phyloP scores from a whole-genome alignment of 441 rosid species.

The Populus hybrid region DNA sequence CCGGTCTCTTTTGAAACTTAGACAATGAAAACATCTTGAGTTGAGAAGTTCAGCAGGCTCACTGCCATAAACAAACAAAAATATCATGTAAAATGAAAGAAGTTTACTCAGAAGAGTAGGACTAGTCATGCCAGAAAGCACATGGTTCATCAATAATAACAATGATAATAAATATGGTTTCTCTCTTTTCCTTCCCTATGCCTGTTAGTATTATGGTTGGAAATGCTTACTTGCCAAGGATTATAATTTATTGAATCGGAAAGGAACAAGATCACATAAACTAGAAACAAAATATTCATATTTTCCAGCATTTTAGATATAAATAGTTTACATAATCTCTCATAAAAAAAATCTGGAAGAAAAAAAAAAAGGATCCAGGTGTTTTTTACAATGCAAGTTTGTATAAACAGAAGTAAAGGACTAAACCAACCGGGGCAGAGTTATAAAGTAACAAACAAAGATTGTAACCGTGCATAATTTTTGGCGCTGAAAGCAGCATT shows the following conservation, averaged over 20 bases:
- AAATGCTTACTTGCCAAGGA: too few species aligned
- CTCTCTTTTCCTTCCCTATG: not conserved
- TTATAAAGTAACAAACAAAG: not conserved
- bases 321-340: too few species aligned
- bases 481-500: not conserved
- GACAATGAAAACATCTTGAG: constrained; percentile 44
- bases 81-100: not conserved
- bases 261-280: too few species aligned
- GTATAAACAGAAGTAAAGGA: too few species aligned
- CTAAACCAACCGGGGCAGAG: not conserved
- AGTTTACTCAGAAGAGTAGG: not conserved
- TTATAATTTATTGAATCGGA: too few species aligned
- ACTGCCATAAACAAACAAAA: constrained; percentile 23
- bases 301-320: too few species aligned
- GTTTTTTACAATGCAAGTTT: too few species aligned
- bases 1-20: constrained; percentile 32
- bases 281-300: too few species aligned
- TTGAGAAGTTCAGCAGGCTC: constrained; percentile 24
- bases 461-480: not conserved
- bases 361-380: too few species aligned
- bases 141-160: not conserved
- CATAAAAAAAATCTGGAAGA: too few species aligned
- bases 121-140: not conserved
- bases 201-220: too few species aligned
- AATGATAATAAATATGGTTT: not conserved